Percentiles rank a stretch among this genome's conserved stretches.
These are phyloP conservation scores for Debaryomycetaceae sp. DNA, from an alignment of 1,139 yeast genomes.

Conservation along the genomic window DNA sequence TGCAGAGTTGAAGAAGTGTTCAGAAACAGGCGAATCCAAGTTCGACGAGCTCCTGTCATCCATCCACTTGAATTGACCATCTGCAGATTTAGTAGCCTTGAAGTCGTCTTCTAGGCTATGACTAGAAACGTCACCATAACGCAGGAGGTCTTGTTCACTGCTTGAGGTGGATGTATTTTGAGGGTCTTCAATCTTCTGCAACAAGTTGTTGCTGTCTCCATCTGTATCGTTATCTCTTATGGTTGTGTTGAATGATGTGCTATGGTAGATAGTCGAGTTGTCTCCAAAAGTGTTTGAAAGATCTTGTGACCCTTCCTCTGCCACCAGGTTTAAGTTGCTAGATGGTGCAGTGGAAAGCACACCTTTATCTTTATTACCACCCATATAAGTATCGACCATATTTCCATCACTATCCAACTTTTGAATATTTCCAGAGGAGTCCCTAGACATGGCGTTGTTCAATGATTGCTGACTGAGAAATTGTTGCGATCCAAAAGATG, in stretches of 20 bases:
- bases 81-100: conserved; percentile 23
- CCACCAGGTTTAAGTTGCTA: conserved; percentile 27
- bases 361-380: conserved; percentile 12
- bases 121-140: conserved; percentile 6
- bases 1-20: conserved; percentile 10
- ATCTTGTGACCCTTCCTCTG: conserved; percentile 30
- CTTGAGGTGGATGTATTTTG: conserved; percentile 15
- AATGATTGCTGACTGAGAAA: conserved; percentile 30
- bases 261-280: conserved; percentile 10
- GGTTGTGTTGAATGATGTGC: conserved; percentile 2
- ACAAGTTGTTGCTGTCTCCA: conserved; percentile 20
- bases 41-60: conserved; percentile 10
- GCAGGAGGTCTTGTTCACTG: conserved; percentile 13
- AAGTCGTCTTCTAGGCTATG: conserved; percentile 22
- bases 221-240: conserved; percentile 12
- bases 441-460: conserved; percentile 27
- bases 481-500: conserved; percentile 27
- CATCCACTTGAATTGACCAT: conserved; percentile 29
- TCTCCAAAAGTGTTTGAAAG: conserved; percentile 11
- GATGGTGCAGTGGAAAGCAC: conserved; percentile 23
- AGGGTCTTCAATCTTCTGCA: conserved; percentile 20
- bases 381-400: conserved; percentile 26
- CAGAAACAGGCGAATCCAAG: conserved; percentile 15
- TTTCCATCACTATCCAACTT: conserved; percentile 56
- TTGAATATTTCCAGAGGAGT: conserved; percentile 46